Base-by-base conservation (phyloP, 1,139 yeast genomes). In the Meyerozyma sp. region DNA sequence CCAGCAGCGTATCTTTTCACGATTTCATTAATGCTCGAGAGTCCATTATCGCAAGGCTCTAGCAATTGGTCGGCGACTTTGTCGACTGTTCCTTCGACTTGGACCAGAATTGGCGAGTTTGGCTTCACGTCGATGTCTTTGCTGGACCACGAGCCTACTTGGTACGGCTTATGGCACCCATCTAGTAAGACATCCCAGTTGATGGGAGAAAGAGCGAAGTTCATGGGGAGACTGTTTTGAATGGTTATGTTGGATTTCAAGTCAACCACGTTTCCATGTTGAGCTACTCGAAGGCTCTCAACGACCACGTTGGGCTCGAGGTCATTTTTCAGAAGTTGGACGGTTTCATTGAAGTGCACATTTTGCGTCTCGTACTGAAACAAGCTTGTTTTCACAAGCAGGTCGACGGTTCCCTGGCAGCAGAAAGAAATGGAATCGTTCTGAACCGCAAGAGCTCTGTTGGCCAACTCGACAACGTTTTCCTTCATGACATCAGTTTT, bases 101-200 rank as follows among this genome's bases (percentile, higher is more conserved):
- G 41, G 4, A 61, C 46, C 2, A 28, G 36, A 11, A 57, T 49
- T 1, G 55, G 55, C 2, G 36, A 4, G 11, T 53, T 42, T 0
- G 66, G 65, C 6, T 39, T 36, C 10, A 65, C 44, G 1, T 27
- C 16, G 18, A 62, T 42, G 1, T 52, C 43, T 5, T 42, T 45
- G 25, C 61, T 57, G 23, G 40, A 36, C 66, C 68, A 63, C 2
- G 45, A 30, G 1, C 71, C 71, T 6, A 66, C 46, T 18, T 48
- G 48, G 16, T 56, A 52, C 1, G 53, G 39, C 2, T 41, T 38
- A 10, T 54, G 43, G 49, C 72, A 66, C 45, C 59, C 65, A 26
- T 54, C 51, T 5, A 68, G 42, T 11, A 56, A 49, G 3, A 67
- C 40, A 40, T 59, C 58, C 70, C 70, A 65, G 35, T 56, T 52